These are phyloP conservation scores for Malus hybrid DNA, from an alignment of 331 rosid genomes.

Conservation along the genomic window DNA sequence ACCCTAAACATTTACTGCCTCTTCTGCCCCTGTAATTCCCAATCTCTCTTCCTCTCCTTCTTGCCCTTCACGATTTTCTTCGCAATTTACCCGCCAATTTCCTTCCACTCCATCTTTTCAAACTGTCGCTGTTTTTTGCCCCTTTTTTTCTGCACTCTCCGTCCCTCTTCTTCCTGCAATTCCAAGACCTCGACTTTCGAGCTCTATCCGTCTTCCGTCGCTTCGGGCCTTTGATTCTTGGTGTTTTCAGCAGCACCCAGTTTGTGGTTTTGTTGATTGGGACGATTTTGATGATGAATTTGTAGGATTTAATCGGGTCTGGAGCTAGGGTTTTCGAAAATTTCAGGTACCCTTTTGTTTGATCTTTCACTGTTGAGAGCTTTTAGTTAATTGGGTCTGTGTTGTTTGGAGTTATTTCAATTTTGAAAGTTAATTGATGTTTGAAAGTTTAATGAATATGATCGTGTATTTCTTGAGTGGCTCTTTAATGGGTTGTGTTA, in stretches of 20 bases:
- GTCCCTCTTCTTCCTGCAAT: background rate
- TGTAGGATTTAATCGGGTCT: background rate
- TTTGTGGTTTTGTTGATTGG: slow-evolving; percentile 2
- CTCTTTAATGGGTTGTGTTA: background rate
- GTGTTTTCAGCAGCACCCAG: slow-evolving; percentile 13
- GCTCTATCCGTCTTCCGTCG: slow-evolving; percentile 15
- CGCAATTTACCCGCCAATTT: slow-evolving; percentile 45
- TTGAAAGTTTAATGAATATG: background rate
- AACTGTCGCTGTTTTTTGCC: slow-evolving; percentile 3
- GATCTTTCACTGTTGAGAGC: background rate
- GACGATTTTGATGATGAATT: slow-evolving; percentile 7
- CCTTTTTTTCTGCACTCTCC: background rate
- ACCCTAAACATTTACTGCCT: slow-evolving; percentile 50
- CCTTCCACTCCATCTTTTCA: slow-evolving; percentile 14
- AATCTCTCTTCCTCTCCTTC: slow-evolving; percentile 24
- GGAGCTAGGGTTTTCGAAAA: slow-evolving; percentile 21
- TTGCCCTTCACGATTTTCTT: slow-evolving; percentile 43
- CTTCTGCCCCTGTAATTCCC: slow-evolving; percentile 54
- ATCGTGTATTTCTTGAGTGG: background rate
- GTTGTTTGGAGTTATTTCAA: background rate
- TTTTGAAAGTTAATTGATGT: background rate
- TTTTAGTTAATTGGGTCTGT: background rate
- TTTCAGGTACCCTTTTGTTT: slow-evolving; percentile 3
- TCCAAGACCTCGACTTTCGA: slow-evolving; percentile 12
- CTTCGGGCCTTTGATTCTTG: background rate